These are phyloP conservation scores for Castanea mollissima DNA, from an alignment of 306 rosid species.

Conservation along the genomic window DNA sequence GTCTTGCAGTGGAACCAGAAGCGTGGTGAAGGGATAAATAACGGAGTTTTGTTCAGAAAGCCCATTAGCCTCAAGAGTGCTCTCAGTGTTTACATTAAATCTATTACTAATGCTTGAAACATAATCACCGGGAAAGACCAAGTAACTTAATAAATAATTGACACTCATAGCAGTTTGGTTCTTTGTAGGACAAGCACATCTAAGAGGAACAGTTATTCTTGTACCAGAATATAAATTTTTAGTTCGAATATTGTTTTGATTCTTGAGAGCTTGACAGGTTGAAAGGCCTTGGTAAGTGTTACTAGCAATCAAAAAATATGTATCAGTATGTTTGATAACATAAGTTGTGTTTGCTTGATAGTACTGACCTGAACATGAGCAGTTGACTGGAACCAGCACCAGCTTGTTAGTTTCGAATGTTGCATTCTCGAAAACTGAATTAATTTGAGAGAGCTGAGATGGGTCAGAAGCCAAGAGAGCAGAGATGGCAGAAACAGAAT, in stretches of 20 bases:
- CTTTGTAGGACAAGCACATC: slow-evolving; percentile 92
- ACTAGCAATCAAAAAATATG: slow-evolving; percentile 34
- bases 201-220: slow-evolving; percentile 58
- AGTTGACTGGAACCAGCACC: slow-evolving; percentile 66
- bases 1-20: slow-evolving; percentile 66
- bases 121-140: slow-evolving; percentile 36
- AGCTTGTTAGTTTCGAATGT: slow-evolving; percentile 49
- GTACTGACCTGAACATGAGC: slow-evolving; percentile 69
- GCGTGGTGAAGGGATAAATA: slow-evolving; percentile 51
- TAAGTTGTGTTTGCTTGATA: slow-evolving; percentile 66
- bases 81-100: slow-evolving; percentile 33
- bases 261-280: slow-evolving; percentile 64
- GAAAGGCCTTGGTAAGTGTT: slow-evolving; percentile 69
- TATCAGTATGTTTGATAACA: slow-evolving; percentile 30
- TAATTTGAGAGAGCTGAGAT: slow-evolving; percentile 46
- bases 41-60: slow-evolving; percentile 33
- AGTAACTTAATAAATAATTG: slow-evolving; percentile 58
- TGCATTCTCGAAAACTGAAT: slow-evolving; percentile 40
- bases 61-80: slow-evolving; percentile 53
- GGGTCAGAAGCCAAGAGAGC: slow-evolving; percentile 54
- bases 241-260: slow-evolving; percentile 33
- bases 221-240: slow-evolving; percentile 31
- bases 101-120: slow-evolving; percentile 30
- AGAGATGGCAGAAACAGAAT: slow-evolving; percentile 61
- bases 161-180: slow-evolving; percentile 57